Percentiles rank a stretch among this genome's conserved stretches.
Conservation (phyloP, 257 asterid species). For the Oldenlandia corymbosa region DNA sequence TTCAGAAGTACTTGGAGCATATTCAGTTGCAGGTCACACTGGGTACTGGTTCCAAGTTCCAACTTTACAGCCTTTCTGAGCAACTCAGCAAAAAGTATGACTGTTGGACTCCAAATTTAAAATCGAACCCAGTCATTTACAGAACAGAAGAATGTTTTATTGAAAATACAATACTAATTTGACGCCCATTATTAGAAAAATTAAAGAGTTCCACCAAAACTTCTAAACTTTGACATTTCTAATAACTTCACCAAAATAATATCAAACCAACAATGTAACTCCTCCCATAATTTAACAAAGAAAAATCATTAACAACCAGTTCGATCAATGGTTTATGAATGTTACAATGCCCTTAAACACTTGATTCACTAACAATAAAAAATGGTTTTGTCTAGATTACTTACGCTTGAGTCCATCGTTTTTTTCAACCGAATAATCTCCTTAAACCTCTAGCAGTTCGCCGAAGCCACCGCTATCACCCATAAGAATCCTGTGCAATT, state of each 20-base stretch:
- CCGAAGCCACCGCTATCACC: slow-evolving; percentile 65
- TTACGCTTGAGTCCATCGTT: slow-evolving; percentile 72
- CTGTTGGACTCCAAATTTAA: neutral
- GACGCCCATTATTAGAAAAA: neutral
- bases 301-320: no score
- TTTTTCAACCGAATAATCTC: slow-evolving; percentile 45
- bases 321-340: no score
- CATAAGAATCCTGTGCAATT: slow-evolving; percentile 65
- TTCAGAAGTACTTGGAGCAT: neutral
- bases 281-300: no score
- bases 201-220: neutral
- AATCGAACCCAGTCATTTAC: neutral
- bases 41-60: no score
- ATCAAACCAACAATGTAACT: no score
- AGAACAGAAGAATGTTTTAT: neutral
- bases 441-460: slow-evolving; percentile 38
- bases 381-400: slow-evolving; percentile 15
- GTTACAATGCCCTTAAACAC: neutral
- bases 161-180: no score
- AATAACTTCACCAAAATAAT: no score
- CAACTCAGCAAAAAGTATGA: neutral
- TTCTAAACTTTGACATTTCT: no score
- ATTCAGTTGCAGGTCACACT: no score
- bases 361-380: neutral
- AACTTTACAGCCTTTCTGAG: no score